Evolutionary conservation across 179 eudicot genomes (phyloP), one percentile per base, ranked within the genome.

Genomic region (Beta corolliflora): DNA sequence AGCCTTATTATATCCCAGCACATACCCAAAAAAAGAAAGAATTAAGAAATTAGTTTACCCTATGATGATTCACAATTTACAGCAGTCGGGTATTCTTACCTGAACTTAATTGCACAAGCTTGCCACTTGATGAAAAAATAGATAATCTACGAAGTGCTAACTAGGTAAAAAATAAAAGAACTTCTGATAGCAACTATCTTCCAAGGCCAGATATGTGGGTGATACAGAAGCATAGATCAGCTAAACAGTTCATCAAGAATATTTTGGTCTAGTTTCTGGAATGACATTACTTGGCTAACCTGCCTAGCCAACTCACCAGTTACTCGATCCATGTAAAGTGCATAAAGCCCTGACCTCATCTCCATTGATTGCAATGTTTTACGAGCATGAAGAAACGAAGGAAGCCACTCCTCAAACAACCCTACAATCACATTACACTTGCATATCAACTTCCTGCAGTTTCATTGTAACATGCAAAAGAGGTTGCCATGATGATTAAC

Each of bases 281-380:
- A 75, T 72, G 81, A 84, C 36, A 90, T 69, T 68, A 82, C 74
- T 82, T 88, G 95, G 70, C 92, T 89, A 9, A 86, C 87, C 82
- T 88, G 86, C 83, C 91, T 89, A n/a, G 90, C 91, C 83, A 95
- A 77, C 75, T 78, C 87, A 36, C 98, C 94, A 23, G 89, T 85
- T 46, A 95, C 93, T 60, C 97, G 91, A 79, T 95, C 99, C 92
- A 94, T 89, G 91, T 95, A 94, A 29, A 92, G 56, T 12, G 91
- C 84, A 71, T 95, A 95, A 71, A 95, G 91, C 46, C 91, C 91
- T 63, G 90, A 89, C 86, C 95, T 87, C 84, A 75, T 84, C 80
- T 95, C 97, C 85, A 94, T 61, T 48, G 85, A 82, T 55, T 91
- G 91, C 85, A 94, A 83, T 50, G 89, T 86, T 80, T 89, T 91